Conservation (phyloP, 2,329 filamentous ascomycete species). For the Cladophialophora immunda region DNA sequence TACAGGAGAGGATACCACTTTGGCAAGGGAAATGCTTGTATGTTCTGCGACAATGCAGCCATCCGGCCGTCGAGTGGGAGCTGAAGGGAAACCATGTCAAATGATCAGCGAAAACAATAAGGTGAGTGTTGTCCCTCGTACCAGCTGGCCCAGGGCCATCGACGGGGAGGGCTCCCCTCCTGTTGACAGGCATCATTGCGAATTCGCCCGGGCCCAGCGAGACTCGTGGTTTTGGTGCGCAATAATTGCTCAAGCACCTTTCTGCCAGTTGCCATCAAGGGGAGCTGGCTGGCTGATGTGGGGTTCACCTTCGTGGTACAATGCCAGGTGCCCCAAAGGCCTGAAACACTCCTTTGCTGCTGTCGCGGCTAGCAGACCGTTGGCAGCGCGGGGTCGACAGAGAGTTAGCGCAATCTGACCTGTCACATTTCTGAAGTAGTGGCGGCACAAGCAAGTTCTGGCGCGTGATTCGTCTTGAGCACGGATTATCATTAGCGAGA, state of each 20-base stretch:
- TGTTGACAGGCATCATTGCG: neutral
- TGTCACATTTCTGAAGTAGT: slow-evolving; percentile 12
- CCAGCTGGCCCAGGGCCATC: neutral
- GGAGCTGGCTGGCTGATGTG: neutral
- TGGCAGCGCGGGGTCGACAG: slow-evolving; percentile 17
- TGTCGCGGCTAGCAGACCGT: slow-evolving; percentile 17
- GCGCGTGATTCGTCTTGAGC: slow-evolving; percentile 14
- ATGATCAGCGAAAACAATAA: slow-evolving; percentile 13
- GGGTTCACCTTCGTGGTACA: slow-evolving; percentile 1
- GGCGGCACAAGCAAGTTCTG: slow-evolving; percentile 3
- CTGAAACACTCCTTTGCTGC: slow-evolving; percentile 7
- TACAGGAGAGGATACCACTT: neutral
- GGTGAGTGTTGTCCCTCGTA: neutral
- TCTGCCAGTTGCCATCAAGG: neutral
- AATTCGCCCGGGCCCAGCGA: neutral
- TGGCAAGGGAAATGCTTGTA: slow-evolving; percentile 13
- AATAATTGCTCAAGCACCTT: slow-evolving; percentile 1
- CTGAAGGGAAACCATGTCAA: slow-evolving; percentile 4
- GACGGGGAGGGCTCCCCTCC: neutral
- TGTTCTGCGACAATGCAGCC: slow-evolving; percentile 4
- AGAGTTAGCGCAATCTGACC: slow-evolving; percentile 16
- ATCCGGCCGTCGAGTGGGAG: neutral
- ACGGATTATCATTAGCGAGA: slow-evolving; percentile 10
- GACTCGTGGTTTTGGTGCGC: slow-evolving; percentile 1
- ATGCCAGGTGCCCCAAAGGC: neutral